phyloP scores from a whole-genome alignment of 768 basidiomycete species.

The Cantharellus anzutake region DNA sequence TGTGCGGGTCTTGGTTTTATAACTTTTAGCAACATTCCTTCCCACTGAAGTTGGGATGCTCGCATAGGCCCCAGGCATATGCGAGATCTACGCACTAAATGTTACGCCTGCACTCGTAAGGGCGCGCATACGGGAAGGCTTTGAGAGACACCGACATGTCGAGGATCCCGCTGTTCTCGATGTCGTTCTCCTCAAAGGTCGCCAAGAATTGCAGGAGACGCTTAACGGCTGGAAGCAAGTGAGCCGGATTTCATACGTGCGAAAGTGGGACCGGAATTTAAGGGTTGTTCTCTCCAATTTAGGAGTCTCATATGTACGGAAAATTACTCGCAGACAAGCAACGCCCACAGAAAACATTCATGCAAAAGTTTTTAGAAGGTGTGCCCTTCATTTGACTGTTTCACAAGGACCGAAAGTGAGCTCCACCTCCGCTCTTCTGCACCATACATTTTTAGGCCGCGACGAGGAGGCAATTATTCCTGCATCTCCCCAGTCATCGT shows the following conservation, averaged over 20 bases:
- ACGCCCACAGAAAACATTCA: slow-evolving; percentile 37
- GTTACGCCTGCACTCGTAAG: slow-evolving; percentile 61
- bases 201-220: slow-evolving; percentile 84
- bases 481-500: slow-evolving; percentile 18
- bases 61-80: slow-evolving; percentile 76
- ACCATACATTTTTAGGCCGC: slow-evolving; percentile 28
- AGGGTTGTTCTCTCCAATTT: not conserved
- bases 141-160: slow-evolving; percentile 71
- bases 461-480: slow-evolving; percentile 57
- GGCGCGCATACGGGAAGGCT: slow-evolving; percentile 64
- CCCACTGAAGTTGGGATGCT: not conserved
- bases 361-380: slow-evolving; percentile 80
- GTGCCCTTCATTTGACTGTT: slow-evolving; percentile 14
- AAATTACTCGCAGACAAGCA: slow-evolving; percentile 33
- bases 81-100: slow-evolving; percentile 61
- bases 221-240: slow-evolving; percentile 86
- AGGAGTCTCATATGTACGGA: slow-evolving; percentile 50
- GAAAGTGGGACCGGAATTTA: not conserved
- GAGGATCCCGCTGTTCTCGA: slow-evolving; percentile 72
- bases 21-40: not conserved
- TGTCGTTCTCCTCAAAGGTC: slow-evolving; percentile 62
- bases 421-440: not conserved
- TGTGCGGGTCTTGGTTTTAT: slow-evolving; percentile 29
- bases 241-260: not conserved
- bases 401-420: not conserved